These are phyloP conservation scores for Sanghuangporus baumii DNA, from an alignment of 1,284 basidiomycete genomes.

Conservation along the genomic window DNA sequence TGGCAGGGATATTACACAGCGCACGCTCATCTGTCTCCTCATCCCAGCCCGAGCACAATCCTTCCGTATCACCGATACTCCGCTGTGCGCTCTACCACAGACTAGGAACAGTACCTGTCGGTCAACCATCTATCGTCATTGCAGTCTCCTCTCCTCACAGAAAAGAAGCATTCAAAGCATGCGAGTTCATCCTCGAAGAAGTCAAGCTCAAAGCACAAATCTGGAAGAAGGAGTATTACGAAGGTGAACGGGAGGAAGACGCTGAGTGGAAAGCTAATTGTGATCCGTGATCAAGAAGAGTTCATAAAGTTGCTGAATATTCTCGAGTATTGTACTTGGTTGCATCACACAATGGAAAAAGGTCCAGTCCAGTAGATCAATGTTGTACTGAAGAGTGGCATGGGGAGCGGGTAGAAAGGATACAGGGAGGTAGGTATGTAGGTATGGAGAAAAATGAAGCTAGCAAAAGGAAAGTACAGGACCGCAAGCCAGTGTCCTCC, in stretches of 20 bases:
- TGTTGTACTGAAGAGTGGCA: conserved; percentile 17
- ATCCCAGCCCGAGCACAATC: conserved; percentile 28
- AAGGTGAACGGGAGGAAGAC: conserved; percentile 50
- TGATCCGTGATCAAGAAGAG: neutral
- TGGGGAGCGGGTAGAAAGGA: neutral
- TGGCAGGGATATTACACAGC: conserved; percentile 52
- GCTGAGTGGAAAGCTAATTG: conserved; percentile 74
- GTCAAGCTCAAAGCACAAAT: conserved; percentile 80
- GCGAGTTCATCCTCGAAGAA: conserved; percentile 78
- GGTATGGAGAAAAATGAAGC: neutral
- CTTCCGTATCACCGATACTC: conserved; percentile 34
- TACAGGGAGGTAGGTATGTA: neutral
- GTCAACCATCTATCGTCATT: conserved; percentile 78
- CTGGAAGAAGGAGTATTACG: conserved; percentile 88
- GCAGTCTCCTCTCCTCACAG: conserved; percentile 84
- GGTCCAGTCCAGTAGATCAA: neutral
- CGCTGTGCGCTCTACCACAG: conserved; percentile 69
- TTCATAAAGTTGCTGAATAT: neutral
- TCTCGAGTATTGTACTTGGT: neutral
- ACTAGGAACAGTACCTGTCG: conserved; percentile 74
- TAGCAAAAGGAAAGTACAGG: conserved; percentile 10
- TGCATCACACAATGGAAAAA: neutral
- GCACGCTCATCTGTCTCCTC: conserved; percentile 28
- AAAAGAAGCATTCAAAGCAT: conserved; percentile 73
- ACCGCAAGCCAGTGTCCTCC: conserved; percentile 18